phyloP scores from a whole-genome alignment of 2,329 filamentous ascomycete genomes.

The Colletotrichum viniferum region DNA sequence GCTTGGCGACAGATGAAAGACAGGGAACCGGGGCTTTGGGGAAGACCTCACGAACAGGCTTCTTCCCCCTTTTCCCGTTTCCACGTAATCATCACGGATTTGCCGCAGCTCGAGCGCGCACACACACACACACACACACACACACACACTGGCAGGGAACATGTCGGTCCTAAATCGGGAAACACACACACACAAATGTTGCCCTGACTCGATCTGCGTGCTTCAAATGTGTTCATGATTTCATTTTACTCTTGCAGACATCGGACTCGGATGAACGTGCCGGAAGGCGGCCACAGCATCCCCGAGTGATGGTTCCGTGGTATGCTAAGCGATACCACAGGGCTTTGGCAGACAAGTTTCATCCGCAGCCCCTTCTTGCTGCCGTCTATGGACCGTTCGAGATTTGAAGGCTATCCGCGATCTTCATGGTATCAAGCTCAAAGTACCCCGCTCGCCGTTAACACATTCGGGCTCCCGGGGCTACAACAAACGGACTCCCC shows the following conservation, averaged over 20 bases:
- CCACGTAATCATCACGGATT: neutral
- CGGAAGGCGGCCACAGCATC: neutral
- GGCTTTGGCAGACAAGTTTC: neutral
- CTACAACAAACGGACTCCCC: slow-evolving; percentile 59
- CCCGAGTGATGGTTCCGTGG: neutral
- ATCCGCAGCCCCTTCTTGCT: neutral
- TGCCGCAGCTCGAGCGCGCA: neutral
- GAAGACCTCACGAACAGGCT: neutral
- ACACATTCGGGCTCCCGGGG: neutral
- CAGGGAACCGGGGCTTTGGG: neutral
- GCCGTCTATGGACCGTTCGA: neutral
- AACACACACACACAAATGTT: neutral
- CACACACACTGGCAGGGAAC: neutral
- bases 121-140: neutral
- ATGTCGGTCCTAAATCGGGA: neutral
- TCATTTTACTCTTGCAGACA: neutral
- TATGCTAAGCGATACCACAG: neutral
- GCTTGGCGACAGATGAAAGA: neutral
- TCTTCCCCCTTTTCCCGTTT: neutral
- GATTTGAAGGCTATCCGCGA: neutral
- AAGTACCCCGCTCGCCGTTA: neutral
- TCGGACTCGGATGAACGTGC: neutral
- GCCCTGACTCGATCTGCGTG: neutral
- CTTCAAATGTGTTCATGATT: neutral
- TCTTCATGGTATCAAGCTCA: neutral